A percentile compares a stretch with the other conserved stretches of the same genome.
Conservation (phyloP, 2,329 filamentous ascomycete species). For the Tolypocladium sp. region DNA sequence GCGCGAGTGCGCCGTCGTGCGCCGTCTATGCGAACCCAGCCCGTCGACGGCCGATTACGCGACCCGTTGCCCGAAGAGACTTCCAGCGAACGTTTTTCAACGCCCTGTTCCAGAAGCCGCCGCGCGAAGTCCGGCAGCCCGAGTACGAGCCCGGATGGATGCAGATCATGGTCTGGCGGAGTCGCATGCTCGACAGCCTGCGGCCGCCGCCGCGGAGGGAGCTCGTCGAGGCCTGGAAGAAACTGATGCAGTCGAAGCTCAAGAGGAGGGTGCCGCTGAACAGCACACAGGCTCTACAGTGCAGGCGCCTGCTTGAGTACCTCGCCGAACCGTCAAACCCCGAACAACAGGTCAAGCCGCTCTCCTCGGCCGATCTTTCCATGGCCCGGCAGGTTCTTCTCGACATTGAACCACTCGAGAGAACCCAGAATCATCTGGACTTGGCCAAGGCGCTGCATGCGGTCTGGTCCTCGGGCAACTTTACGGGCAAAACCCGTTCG, state of each 20-base stretch:
- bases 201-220: conserved; percentile 56
- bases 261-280: conserved; percentile 43
- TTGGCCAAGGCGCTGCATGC: conserved; percentile 36
- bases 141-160: conserved; percentile 63
- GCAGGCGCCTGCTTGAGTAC: conserved; percentile 50
- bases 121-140: conserved; percentile 49
- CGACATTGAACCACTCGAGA: conserved; percentile 30
- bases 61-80: conserved; percentile 10
- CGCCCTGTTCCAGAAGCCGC: conserved; percentile 50
- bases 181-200: conserved; percentile 51
- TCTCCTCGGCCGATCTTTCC: conserved; percentile 31
- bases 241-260: conserved; percentile 52
- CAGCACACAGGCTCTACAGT: conserved; percentile 53
- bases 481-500: conserved; percentile 8
- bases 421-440: conserved; percentile 34
- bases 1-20: conserved; percentile 22
- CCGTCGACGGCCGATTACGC: conserved; percentile 16
- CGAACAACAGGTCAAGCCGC: conserved; percentile 18
- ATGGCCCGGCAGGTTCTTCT: conserved; percentile 35
- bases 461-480: conserved; percentile 11
- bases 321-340: conserved; percentile 25
- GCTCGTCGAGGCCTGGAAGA: conserved; percentile 54
- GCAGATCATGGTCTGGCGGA: conserved; percentile 59
- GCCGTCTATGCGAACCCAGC: conserved; percentile 18
- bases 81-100: conserved; percentile 43